Evolutionary conservation across 2,329 filamentous ascomycete species (phyloP), one percentile per base, ranked within the genome.

Genomic region (Aureobasidium subglaciale): DNA sequence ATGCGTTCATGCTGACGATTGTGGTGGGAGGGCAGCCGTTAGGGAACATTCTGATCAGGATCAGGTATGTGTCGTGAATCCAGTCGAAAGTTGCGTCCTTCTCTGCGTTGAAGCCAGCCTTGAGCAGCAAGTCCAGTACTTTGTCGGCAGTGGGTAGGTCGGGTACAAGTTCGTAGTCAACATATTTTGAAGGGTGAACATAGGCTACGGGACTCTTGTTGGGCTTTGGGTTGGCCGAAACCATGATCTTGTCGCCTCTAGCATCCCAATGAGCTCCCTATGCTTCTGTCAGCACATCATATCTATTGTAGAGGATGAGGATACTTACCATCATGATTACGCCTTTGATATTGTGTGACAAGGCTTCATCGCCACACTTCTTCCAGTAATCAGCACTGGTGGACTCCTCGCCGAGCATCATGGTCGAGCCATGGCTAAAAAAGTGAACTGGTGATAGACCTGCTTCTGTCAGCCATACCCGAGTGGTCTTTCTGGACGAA

Each of bases 21-120:
- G 82, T 85, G 0, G 84, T 86, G 0, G 84, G 85, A 1, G 85
- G 85, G 62, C 81, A 85, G n/a, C 71, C 73, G 2, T 64, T 60
- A 0, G 84, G 84, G 60, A 87, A 87, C 84, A 88, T 87, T 54
- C 83, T 75, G 64, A 87, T 84, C 8, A 87, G 71, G 56, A 87
- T 79, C 3, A 87, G 75, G 63, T 82, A 87, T 0, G 82, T 85
- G 67, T 88, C 85, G 71, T 88, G 84, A 64, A 87, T 87, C 84
- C 84, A 87, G 63, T 87, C 80, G 60, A 87, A 87, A 0, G 64
- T 73, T 0, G 73, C 37, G 63, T 86, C 83, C 1, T 67, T 70
- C 4, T 67, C 64, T 1, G 76, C 80, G 30, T 80, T 72, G 67
- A 86, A 79, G 8, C 83, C 82, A 1, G 75, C 73, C 2, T 65